phyloP scores from a whole-genome alignment of 306 rosid species.

The Echinosophora koreensis region DNA sequence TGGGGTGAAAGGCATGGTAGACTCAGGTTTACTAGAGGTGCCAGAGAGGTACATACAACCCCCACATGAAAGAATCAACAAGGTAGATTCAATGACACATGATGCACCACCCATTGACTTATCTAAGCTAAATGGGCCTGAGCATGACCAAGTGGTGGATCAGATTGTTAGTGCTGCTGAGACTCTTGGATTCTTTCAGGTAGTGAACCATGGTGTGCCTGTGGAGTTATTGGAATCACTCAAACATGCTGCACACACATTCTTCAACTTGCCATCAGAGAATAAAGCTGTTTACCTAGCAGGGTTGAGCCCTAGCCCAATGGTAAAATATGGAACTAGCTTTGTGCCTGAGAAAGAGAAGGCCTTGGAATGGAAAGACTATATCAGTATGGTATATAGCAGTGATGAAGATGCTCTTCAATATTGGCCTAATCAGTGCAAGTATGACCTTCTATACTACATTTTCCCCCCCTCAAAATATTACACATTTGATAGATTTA shows the following conservation, averaged over 20 bases:
- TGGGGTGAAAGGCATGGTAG: constrained; percentile 71
- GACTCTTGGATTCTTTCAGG: constrained; percentile 72
- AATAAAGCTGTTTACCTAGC: constrained; percentile 50
- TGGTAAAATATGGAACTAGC: constrained; percentile 66
- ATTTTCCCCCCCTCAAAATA: neutral
- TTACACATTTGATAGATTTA: neutral
- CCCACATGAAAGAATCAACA: constrained; percentile 54
- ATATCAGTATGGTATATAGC: constrained; percentile 60
- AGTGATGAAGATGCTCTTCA: constrained; percentile 64
- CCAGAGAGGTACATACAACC: constrained; percentile 72
- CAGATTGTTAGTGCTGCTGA: constrained; percentile 61
- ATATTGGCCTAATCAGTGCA: constrained; percentile 67
- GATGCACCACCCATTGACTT: constrained; percentile 57
- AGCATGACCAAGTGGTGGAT: constrained; percentile 53
- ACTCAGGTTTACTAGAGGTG: constrained; percentile 58
- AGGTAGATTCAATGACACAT: constrained; percentile 31
- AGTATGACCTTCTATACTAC: constrained; percentile 43
- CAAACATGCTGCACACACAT: constrained; percentile 57
- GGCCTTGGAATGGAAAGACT: constrained; percentile 76
- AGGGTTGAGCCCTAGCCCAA: constrained; percentile 55
- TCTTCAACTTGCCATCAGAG: constrained; percentile 55
- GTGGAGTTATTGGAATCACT: constrained; percentile 58
- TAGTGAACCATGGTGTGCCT: constrained; percentile 68
- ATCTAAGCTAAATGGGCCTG: constrained; percentile 60
- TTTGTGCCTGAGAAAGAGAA: constrained; percentile 75